Percentiles rank a stretch among this genome's conserved stretches.
phyloP scores from a whole-genome alignment of 2,329 filamentous ascomycete species.

The Aureobasidium lini region DNA sequence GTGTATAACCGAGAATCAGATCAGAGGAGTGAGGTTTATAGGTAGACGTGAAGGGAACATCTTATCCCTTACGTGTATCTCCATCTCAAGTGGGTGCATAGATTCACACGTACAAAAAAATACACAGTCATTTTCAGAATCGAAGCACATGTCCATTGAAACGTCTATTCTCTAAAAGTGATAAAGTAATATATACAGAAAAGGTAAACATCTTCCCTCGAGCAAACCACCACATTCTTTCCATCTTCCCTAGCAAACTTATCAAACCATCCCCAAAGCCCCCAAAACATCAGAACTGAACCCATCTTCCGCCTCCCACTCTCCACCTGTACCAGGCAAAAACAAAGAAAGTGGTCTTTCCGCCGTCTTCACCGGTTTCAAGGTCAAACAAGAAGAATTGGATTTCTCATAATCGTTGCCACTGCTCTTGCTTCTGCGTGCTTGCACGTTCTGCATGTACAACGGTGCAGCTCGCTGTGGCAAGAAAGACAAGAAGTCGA shows the following conservation, averaged over 20 bases:
- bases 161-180: too few relatives aligned
- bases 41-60: too few relatives aligned
- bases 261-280: constrained; percentile 5
- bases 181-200: too few relatives aligned
- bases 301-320: not conserved
- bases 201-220: too few relatives aligned
- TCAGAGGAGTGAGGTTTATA: too few relatives aligned
- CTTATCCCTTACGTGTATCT: too few relatives aligned
- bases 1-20: too few relatives aligned
- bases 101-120: too few relatives aligned
- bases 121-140: too few relatives aligned
- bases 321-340: not conserved
- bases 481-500: not conserved
- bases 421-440: not conserved
- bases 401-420: not conserved
- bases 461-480: not conserved
- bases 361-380: not conserved
- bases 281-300: constrained; percentile 1
- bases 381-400: not conserved
- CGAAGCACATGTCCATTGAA: too few relatives aligned
- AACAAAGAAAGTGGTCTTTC: constrained; percentile 1
- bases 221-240: too few relatives aligned
- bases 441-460: not conserved
- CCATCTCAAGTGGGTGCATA: too few relatives aligned
- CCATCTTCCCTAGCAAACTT: not conserved